Percentiles rank a stretch among this genome's conserved stretches.
These are phyloP conservation scores for Laguncularia racemosa DNA, from an alignment of 345 rosid species.

Conservation along the genomic window DNA sequence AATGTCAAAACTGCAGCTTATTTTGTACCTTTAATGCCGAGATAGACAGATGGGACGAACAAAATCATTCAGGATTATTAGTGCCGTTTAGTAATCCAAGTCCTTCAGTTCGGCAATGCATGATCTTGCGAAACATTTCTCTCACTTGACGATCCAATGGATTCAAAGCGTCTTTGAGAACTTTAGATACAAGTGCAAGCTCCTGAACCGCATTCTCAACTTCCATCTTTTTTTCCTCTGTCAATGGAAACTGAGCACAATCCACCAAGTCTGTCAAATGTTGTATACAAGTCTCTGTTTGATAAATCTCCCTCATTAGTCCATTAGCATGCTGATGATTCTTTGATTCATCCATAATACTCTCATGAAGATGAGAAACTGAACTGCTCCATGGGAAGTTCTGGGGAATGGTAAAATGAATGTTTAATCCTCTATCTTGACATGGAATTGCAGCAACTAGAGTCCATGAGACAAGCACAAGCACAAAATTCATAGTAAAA, in stretches of 20 bases:
- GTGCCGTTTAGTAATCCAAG: conserved; percentile 17
- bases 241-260: conserved; percentile 18
- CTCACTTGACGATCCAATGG: conserved; percentile 27
- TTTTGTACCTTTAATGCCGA: conserved; percentile 16
- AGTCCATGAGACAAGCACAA: conserved; percentile 29
- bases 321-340: conserved; percentile 21
- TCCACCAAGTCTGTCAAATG: conserved; percentile 27
- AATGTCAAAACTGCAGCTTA: too few species aligned
- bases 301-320: conserved; percentile 27
- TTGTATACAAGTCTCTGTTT: conserved; percentile 20
- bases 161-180: conserved; percentile 25
- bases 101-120: conserved; percentile 25
- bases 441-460: conserved; percentile 42
- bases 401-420: conserved; percentile 23
- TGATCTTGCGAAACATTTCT: conserved; percentile 30
- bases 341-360: conserved; percentile 34
- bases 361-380: conserved; percentile 17
- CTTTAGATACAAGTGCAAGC: conserved; percentile 19
- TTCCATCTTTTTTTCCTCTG: conserved; percentile 20
- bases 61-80: not conserved
- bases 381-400: conserved; percentile 21
- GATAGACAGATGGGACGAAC: not conserved
- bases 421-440: conserved; percentile 29
- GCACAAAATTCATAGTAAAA: conserved; percentile 24
- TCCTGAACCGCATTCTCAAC: conserved; percentile 17